Conservation (phyloP, 495 filamentous ascomycete genomes). For the Aspergillus saccharolyticus region DNA sequence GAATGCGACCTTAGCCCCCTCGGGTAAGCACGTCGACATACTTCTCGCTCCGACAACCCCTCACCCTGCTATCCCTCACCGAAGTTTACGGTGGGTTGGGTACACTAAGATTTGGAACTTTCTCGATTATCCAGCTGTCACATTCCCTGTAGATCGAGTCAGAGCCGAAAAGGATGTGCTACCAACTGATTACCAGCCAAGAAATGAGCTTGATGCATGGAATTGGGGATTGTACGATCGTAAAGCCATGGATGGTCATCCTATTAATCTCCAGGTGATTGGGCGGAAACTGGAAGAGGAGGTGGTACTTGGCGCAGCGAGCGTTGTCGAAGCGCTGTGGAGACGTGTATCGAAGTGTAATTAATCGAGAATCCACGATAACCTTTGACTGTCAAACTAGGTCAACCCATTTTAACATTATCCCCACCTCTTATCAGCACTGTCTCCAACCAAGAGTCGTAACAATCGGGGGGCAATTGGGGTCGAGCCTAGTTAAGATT, state of each 20-base stretch:
- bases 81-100: constrained; percentile 44
- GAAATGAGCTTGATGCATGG: constrained; percentile 48
- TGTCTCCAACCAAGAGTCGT: background rate
- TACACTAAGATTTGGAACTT: constrained; percentile 70
- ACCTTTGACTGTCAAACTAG: too few species aligned
- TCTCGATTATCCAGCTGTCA: constrained; percentile 56
- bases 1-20: constrained; percentile 42
- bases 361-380: too few species aligned
- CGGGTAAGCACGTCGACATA: constrained; percentile 53
- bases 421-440: constrained; percentile 7
- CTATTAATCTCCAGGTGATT: constrained; percentile 49
- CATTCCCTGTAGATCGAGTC: constrained; percentile 51
- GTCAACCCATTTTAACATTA: background rate
- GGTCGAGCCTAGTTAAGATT: background rate
- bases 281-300: constrained; percentile 52
- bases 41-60: constrained; percentile 53
- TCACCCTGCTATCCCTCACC: constrained; percentile 44
- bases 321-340: constrained; percentile 37
- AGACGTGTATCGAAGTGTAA: constrained; percentile 11
- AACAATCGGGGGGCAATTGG: background rate
- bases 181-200: constrained; percentile 41
- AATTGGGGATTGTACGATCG: constrained; percentile 47
- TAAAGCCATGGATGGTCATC: constrained; percentile 37
- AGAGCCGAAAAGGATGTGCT: constrained; percentile 43
- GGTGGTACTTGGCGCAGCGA: constrained; percentile 43